phyloP scores from a whole-genome alignment of 2,329 filamentous ascomycete species.

The Pseudogymnoascus sp. region DNA sequence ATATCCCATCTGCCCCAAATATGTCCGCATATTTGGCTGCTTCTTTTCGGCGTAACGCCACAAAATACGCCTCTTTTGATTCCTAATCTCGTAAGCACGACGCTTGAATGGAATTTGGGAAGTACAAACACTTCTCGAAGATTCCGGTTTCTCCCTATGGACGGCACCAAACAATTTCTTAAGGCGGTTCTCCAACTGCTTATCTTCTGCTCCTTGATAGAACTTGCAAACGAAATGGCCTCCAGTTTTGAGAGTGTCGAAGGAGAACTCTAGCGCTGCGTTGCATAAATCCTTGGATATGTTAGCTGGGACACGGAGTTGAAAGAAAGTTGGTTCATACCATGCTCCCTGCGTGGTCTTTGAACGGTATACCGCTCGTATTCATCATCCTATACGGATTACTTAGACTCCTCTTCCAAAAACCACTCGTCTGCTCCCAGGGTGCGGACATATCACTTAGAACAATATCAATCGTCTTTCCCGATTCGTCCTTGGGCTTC shows the following conservation, averaged over 20 bases:
- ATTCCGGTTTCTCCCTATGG: slow-evolving; percentile 80
- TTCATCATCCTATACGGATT: slow-evolving; percentile 99
- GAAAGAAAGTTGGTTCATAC: background rate
- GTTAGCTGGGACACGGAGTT: background rate
- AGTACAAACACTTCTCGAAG: slow-evolving; percentile 68
- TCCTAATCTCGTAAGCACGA: slow-evolving; percentile 43
- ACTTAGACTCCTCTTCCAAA: slow-evolving; percentile 84
- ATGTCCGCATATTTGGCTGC: slow-evolving; percentile 29
- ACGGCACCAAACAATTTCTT: slow-evolving; percentile 73
- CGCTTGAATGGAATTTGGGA: background rate
- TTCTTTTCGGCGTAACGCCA: slow-evolving; percentile 63
- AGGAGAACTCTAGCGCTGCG: slow-evolving; percentile 76
- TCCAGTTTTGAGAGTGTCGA: slow-evolving; percentile 70
- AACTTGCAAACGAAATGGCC: slow-evolving; percentile 97
- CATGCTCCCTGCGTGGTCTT: slow-evolving; percentile 91
- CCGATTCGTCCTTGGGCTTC: slow-evolving; percentile 32
- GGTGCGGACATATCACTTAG: slow-evolving; percentile 98
- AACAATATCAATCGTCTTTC: slow-evolving; percentile 75
- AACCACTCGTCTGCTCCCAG: slow-evolving; percentile 74
- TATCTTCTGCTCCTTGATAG: slow-evolving; percentile 86
- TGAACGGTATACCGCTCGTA: slow-evolving; percentile 78
- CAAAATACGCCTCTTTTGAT: slow-evolving; percentile 79
- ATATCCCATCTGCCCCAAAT: background rate
- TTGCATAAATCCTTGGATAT: slow-evolving; percentile 70
- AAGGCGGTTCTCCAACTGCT: slow-evolving; percentile 64